Percentiles rank a stretch among this genome's conserved stretches.
Conservation (phyloP, 305 asterid genomes). For the Fraxinus nigra region DNA sequence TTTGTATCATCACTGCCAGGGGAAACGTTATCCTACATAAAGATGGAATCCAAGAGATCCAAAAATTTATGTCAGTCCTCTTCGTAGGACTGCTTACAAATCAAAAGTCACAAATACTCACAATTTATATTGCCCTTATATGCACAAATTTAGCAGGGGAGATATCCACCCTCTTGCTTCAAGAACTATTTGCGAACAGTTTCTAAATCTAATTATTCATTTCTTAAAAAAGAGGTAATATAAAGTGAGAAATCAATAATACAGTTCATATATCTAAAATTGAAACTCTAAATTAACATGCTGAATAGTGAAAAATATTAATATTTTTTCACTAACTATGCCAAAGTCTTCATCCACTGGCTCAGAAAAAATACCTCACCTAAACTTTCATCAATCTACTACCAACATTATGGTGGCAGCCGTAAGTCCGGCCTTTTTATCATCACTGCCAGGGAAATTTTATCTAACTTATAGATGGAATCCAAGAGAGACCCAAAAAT, state of each 20-base stretch:
- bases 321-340: not conserved
- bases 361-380: conserved; percentile 40
- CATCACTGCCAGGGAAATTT: conserved; percentile 61
- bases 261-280: not conserved
- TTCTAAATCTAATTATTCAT: not conserved
- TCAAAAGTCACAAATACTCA: not conserved
- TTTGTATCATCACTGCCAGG: conserved; percentile 78
- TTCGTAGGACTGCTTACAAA: not conserved
- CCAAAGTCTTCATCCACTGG: conserved; percentile 31
- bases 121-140: not conserved
- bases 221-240: not conserved
- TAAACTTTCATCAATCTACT: conserved; percentile 65
- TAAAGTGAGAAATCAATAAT: conserved; percentile 10
- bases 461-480: conserved; percentile 8
- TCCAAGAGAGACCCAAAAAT: not conserved
- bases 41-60: conserved; percentile 8
- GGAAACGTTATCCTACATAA: conserved; percentile 18
- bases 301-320: not conserved
- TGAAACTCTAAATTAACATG: not conserved
- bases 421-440: conserved; percentile 88
- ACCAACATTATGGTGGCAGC: conserved; percentile 76
- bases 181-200: not conserved
- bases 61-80: not conserved
- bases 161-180: not conserved
- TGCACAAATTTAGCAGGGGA: not conserved